These are phyloP conservation scores for Calocera viscosa DNA, from an alignment of 768 basidiomycete genomes.

Conservation along the genomic window DNA sequence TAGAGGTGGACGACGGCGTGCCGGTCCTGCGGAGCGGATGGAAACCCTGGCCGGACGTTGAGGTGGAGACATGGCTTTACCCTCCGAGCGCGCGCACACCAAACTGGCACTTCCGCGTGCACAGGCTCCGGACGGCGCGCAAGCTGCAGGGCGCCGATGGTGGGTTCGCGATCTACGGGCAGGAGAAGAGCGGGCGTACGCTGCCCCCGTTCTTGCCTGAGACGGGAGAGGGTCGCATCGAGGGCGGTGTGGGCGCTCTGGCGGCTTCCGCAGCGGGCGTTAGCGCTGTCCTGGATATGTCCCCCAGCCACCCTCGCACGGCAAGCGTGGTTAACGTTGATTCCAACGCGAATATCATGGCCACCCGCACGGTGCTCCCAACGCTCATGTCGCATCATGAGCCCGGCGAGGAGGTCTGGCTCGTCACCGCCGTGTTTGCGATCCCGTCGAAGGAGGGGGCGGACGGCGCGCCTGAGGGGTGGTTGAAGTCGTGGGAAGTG, in stretches of 20 bases:
- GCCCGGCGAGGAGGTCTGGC: slow-evolving; percentile 38
- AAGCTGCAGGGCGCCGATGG: slow-evolving; percentile 50
- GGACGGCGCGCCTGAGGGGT: slow-evolving; percentile 15
- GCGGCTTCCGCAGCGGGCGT: slow-evolving; percentile 50
- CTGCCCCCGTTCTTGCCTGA: slow-evolving; percentile 27
- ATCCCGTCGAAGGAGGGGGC: slow-evolving; percentile 29
- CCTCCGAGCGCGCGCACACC: slow-evolving; percentile 47
- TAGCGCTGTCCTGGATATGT: slow-evolving; percentile 46
- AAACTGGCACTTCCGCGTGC: slow-evolving; percentile 58
- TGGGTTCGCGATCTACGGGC: slow-evolving; percentile 59
- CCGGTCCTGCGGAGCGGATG: slow-evolving; percentile 55
- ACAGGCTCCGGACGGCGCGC: slow-evolving; percentile 46
- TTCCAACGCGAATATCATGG: slow-evolving; percentile 60
- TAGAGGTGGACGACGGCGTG: slow-evolving; percentile 30
- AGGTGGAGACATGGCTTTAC: slow-evolving; percentile 62
- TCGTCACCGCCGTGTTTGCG: slow-evolving; percentile 55
- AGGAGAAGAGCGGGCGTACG: slow-evolving; percentile 46
- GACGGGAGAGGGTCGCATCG: slow-evolving; percentile 38
- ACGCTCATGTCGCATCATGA: slow-evolving; percentile 43
- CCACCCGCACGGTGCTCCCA: slow-evolving; percentile 53
- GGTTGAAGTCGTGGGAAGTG: slow-evolving; percentile 17
- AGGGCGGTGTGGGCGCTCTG: slow-evolving; percentile 34
- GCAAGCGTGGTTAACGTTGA: slow-evolving; percentile 49
- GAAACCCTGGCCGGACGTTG: slow-evolving; percentile 61
- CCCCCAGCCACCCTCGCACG: slow-evolving; percentile 19